These are phyloP conservation scores for Oidiodendron maius DNA, from an alignment of 495 filamentous ascomycete species.

Conservation along the genomic window DNA sequence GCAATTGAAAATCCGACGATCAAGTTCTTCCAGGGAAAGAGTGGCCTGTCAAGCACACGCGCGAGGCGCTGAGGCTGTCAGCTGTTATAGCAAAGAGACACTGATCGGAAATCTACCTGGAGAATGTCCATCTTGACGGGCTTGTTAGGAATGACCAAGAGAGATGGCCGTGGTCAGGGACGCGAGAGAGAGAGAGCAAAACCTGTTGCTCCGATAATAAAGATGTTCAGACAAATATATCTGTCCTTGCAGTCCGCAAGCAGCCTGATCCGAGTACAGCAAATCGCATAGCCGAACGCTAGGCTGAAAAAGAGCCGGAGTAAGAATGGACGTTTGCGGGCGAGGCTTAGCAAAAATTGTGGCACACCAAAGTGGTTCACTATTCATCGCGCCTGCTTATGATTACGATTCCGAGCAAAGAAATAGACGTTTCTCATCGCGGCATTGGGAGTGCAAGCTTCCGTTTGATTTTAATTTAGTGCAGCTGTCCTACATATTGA, in stretches of 20 bases:
- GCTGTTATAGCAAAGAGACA: background rate
- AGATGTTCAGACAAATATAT: too few species aligned
- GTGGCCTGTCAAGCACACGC: constrained; percentile 78
- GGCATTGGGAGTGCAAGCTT: too few species aligned
- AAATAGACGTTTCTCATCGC: too few species aligned
- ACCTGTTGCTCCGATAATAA: background rate
- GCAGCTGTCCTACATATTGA: too few species aligned
- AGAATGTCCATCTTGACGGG: constrained; percentile 41
- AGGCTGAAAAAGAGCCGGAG: too few species aligned
- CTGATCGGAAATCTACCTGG: constrained; percentile 31
- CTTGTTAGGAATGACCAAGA: background rate
- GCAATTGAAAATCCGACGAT: constrained; percentile 88
- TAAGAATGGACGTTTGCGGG: too few species aligned
- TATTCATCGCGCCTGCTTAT: too few species aligned
- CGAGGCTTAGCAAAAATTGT: too few species aligned
- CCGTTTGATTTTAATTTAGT: too few species aligned
- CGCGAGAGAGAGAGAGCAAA: background rate
- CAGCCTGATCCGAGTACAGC: background rate
- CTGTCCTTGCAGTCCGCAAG: background rate
- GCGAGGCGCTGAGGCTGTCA: constrained; percentile 65
- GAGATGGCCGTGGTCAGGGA: background rate
- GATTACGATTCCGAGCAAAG: too few species aligned
- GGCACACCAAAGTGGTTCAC: too few species aligned
- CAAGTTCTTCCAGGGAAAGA: constrained; percentile 95
- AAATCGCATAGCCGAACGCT: background rate